Evolutionary conservation across 1,139 yeast genomes (phyloP).

Genomic region (Lodderomyces theae): DNA sequence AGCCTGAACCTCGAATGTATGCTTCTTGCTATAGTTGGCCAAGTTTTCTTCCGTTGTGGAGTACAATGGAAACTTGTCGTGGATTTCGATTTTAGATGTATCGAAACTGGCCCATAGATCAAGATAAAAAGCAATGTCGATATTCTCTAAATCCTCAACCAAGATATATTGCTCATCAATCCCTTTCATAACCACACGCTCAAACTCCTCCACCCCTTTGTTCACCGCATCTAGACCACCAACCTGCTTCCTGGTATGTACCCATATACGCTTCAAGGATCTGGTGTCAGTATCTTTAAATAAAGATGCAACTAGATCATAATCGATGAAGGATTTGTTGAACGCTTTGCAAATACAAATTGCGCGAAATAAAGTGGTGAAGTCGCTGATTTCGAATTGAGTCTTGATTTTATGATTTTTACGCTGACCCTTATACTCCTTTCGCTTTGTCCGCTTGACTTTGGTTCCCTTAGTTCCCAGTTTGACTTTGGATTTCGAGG

Average conservation of each 20-base stretch:
- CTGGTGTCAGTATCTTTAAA: conserved; percentile 37
- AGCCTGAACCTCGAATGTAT: conserved; percentile 8
- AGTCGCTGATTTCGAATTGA: conserved; percentile 41
- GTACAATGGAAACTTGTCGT: conserved; percentile 38
- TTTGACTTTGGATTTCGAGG: neutral
- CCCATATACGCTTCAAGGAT: conserved; percentile 59
- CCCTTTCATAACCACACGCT: conserved; percentile 49
- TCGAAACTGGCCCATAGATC: conserved; percentile 59
- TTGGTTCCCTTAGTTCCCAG: neutral
- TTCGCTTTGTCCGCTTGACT: neutral
- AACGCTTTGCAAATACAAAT: conserved; percentile 63
- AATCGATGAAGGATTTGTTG: conserved; percentile 50
- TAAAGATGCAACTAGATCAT: conserved; percentile 50
- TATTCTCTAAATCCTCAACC: conserved; percentile 43
- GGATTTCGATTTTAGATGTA: conserved; percentile 23
- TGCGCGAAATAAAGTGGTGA: conserved; percentile 50
- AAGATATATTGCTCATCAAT: conserved; percentile 50
- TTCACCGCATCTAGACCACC: conserved; percentile 54
- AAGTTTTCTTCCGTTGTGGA: conserved; percentile 26
- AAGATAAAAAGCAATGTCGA: conserved; percentile 48
- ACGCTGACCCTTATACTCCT: neutral
- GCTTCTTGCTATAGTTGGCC: conserved; percentile 25
- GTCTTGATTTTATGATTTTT: neutral
- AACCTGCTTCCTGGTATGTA: conserved; percentile 50
- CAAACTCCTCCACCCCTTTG: conserved; percentile 59